phyloP scores from a whole-genome alignment of 805 yeast species.

The Saccharomycopsis synnaedendra region DNA sequence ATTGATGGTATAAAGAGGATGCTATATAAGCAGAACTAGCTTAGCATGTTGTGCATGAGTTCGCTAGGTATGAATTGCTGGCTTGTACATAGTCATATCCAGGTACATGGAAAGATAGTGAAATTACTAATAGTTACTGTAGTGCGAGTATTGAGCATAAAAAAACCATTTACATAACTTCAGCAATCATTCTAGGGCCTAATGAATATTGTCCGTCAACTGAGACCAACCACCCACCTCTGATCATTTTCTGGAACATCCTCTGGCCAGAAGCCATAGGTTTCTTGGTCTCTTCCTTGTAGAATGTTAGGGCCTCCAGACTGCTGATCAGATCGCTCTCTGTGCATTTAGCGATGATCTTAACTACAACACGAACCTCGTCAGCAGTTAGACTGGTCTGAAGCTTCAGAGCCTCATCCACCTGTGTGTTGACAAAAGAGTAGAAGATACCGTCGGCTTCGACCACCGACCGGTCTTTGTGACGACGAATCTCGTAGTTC shows the following conservation, averaged over 20 bases:
- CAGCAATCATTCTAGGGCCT: conserved; percentile 9
- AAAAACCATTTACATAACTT: too few relatives aligned
- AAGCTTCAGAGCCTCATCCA: conserved; percentile 9
- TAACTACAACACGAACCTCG: conserved; percentile 7
- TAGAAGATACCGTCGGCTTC: conserved; percentile 7
- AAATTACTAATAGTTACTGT: too few relatives aligned
- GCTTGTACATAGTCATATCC: too few relatives aligned
- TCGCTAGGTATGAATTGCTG: too few relatives aligned
- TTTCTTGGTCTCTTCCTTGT: conserved; percentile 6
- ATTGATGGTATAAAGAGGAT: too few relatives aligned
- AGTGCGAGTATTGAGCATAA: too few relatives aligned
- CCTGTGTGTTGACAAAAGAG: conserved; percentile 7
- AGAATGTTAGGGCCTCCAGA: conserved; percentile 8
- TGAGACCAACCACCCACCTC: conserved; percentile 11
- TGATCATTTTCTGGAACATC: conserved; percentile 7
- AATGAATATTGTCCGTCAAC: conserved; percentile 5
- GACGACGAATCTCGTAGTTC: conserved; percentile 11
- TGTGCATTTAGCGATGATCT: conserved; percentile 4
- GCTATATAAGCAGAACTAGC: too few relatives aligned
- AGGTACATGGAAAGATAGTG: too few relatives aligned
- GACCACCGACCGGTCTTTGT: conserved; percentile 4
- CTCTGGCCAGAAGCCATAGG: conserved; percentile 7
- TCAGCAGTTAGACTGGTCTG: conserved; percentile 11
- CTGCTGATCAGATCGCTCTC: conserved; percentile 7
- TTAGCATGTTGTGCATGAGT: too few relatives aligned